A percentile compares a stretch with the other conserved stretches of the same genome.
Evolutionary conservation across 805 yeast genomes (phyloP).

Genomic region (Sugiyamaella valdiviana): DNA sequence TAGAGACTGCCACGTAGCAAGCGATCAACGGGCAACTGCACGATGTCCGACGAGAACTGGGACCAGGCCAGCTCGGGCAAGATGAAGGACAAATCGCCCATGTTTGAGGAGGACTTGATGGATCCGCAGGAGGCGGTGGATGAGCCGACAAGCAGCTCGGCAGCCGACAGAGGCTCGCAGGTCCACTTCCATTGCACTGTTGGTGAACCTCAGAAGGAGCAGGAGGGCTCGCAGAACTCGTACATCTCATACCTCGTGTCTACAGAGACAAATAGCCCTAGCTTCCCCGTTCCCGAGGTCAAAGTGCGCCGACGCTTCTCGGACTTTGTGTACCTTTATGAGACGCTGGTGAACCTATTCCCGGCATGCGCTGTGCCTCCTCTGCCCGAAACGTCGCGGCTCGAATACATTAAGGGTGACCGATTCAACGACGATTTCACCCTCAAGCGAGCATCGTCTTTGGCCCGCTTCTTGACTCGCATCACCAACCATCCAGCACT

Average conservation of each 20-base stretch:
- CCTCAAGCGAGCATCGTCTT: constrained; percentile 68
- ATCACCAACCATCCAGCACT: constrained; percentile 67
- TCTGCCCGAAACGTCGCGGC: constrained; percentile 82
- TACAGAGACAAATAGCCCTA: constrained; percentile 57
- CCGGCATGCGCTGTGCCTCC: constrained; percentile 91
- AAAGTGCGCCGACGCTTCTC: constrained; percentile 74
- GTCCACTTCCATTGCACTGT: constrained; percentile 40
- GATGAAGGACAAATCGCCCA: neutral
- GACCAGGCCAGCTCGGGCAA: neutral
- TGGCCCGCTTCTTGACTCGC: constrained; percentile 68
- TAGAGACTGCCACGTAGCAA: no score
- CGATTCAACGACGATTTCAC: constrained; percentile 84
- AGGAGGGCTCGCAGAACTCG: constrained; percentile 65
- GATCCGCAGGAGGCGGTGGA: neutral
- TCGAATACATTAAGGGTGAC: constrained; percentile 91
- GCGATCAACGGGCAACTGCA: neutral
- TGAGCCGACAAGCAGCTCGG: constrained; percentile 3
- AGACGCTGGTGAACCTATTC: constrained; percentile 65
- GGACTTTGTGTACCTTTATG: constrained; percentile 75
- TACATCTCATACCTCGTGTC: constrained; percentile 66
- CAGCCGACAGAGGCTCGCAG: neutral
- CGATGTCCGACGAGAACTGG: neutral
- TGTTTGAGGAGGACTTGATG: neutral
- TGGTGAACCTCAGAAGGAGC: constrained; percentile 58
- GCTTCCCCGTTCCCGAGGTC: constrained; percentile 40